Base-by-base conservation (phyloP, 306 rosid species). In the Trifolium pratense region DNA sequence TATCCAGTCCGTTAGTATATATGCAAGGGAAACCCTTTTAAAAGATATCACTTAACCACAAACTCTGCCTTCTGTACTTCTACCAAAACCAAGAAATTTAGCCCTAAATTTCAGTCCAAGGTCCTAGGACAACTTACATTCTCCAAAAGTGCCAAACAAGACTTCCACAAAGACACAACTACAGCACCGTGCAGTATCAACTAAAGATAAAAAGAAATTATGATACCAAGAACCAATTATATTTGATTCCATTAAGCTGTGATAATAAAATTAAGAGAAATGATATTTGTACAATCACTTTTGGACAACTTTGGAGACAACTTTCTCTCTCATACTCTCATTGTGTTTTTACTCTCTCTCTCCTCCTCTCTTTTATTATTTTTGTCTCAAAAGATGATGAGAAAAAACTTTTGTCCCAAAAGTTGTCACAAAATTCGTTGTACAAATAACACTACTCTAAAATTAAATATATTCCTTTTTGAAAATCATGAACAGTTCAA, bases 91-190 rank as follows among this genome's bases (percentile, higher is more conserved):
- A 59, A 14, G 13, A 59, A 32, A 77, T 36, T 25, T 68, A 69
- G 64, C 36, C 10, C 46, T 26, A 21, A 49, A 60, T 69, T 18
- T 20, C 36, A 25, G 56, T 49, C 46, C 65, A 59, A 43, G 42
- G 46, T 36, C 45, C 62, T 29, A 39, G 6, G 17, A 14, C 55
- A 37, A 14, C 58, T 53, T 46, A 68, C 14, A 31, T 13, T 52
- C 52, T n/a, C 43, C 6, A 21, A 68, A 76, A 68, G 58, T 6
- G 31, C 13, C 23, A 32, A 63, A 51, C 45, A 64, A 43, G 29
- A 67, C 36, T 18, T 67, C 13, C 61, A 67, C 18, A 36, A 76
- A 68, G n/a, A 40, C 31, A 43, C 58, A 59, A 65, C 40, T n/a
- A 26, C 20, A 23, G 9, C 52, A 29, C 20, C 11, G 5, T 29